Evolutionary conservation across 352 stramenopile species (phyloP).

Genomic region (Phytopythium vexans): DNA sequence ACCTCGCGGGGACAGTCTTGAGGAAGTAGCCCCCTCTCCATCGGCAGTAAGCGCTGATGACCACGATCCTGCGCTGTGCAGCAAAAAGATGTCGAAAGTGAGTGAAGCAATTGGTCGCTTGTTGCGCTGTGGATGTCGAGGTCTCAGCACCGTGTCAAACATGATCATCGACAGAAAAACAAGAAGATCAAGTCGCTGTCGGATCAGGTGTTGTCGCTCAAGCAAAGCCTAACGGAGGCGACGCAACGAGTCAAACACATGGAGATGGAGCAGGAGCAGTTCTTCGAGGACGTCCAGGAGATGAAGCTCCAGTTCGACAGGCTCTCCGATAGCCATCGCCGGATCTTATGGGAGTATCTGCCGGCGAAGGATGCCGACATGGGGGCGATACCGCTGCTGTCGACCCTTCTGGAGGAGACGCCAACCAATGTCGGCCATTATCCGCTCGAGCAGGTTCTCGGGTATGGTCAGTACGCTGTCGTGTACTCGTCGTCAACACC

Average conservation of each 20-base stretch:
- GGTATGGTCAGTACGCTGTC: conserved; percentile 82
- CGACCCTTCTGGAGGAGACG: conserved; percentile 42
- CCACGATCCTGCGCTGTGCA: conserved; percentile 1
- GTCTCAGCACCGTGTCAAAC: conserved; percentile 12
- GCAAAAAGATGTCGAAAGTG: conserved; percentile 25
- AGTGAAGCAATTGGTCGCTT: neutral
- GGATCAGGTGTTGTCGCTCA: conserved; percentile 35
- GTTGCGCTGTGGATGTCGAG: neutral
- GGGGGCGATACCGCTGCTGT: conserved; percentile 47
- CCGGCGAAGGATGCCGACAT: conserved; percentile 49
- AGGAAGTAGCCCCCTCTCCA: too few relatives aligned
- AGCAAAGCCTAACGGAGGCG: conserved; percentile 35
- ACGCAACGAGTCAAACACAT: conserved; percentile 67
- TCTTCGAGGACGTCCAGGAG: conserved; percentile 70
- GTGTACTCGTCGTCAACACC: conserved; percentile 50
- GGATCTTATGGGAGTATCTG: conserved; percentile 80
- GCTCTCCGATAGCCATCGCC: conserved; percentile 50
- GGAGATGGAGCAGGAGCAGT: conserved; percentile 84
- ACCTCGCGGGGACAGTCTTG: too few relatives aligned
- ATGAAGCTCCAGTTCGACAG: conserved; percentile 76
- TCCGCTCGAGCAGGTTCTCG: conserved; percentile 60
- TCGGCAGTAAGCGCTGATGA: neutral
- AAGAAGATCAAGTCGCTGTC: conserved; percentile 52
- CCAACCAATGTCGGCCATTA: conserved; percentile 61
- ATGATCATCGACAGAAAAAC: conserved; percentile 31